These are phyloP conservation scores for Fonsecaea nubica DNA, from an alignment of 2,329 filamentous ascomycete genomes.

Conservation along the genomic window DNA sequence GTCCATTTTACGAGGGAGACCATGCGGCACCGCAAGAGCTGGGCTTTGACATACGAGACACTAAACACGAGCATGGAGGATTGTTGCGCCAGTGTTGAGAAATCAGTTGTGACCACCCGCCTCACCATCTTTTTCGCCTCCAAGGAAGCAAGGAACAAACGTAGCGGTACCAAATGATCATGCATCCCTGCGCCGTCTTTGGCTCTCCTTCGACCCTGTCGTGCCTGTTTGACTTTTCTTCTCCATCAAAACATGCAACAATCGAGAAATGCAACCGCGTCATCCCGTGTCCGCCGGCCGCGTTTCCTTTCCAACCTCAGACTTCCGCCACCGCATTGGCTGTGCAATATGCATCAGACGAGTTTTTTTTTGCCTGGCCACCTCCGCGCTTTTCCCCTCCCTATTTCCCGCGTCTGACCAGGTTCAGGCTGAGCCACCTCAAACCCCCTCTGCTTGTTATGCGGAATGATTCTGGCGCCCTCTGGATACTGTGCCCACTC, in stretches of 20 bases:
- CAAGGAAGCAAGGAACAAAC: neutral
- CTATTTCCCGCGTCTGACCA: slow-evolving; percentile 17
- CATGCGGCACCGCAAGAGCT: slow-evolving; percentile 5
- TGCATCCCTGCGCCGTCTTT: neutral
- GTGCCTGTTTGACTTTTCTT: neutral
- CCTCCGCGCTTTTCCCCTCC: slow-evolving; percentile 6
- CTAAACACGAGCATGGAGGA: slow-evolving; percentile 1
- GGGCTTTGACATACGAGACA: slow-evolving; percentile 1
- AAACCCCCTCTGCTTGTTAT: neutral
- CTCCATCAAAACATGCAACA: neutral
- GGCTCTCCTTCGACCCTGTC: neutral
- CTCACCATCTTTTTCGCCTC: neutral
- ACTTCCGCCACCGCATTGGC: neutral
- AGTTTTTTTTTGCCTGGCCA: neutral
- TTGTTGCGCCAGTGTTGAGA: neutral
- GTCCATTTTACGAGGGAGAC: slow-evolving; percentile 1
- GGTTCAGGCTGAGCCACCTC: slow-evolving; percentile 21
- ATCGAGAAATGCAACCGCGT: slow-evolving; percentile 19
- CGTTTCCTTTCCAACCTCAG: slow-evolving; percentile 6
- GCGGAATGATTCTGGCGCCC: neutral
- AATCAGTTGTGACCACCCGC: neutral
- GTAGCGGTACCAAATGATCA: neutral
- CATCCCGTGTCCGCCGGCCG: slow-evolving; percentile 18
- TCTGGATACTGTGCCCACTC: slow-evolving; percentile 4
- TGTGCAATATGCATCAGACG: neutral